A percentile compares a stretch with the other conserved stretches of the same genome.
phyloP scores from a whole-genome alignment of 2,329 filamentous ascomycete species.

The Diaporthe citriasiana region DNA sequence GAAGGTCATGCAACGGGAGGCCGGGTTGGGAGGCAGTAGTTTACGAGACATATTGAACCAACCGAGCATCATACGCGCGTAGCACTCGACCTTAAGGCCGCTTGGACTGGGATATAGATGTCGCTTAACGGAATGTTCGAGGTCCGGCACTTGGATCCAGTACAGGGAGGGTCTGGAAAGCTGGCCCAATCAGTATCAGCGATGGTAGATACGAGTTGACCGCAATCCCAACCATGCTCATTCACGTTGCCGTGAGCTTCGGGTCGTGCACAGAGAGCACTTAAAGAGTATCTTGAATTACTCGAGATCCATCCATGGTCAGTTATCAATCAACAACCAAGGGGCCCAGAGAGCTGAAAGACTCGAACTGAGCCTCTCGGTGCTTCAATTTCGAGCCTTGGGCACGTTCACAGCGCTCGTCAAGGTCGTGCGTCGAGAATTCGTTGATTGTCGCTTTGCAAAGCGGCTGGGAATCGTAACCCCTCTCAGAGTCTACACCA shows the following conservation, averaged over 20 bases:
- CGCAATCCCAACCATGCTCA: background rate
- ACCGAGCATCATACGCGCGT: too few species aligned
- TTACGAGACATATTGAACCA: background rate
- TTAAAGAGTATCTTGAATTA: background rate
- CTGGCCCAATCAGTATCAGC: background rate
- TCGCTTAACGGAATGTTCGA: background rate
- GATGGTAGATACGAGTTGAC: background rate
- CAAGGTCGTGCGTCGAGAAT: conserved; percentile 4
- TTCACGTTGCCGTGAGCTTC: background rate
- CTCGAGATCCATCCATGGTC: background rate
- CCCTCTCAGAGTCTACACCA: conserved; percentile 24
- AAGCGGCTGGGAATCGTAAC: conserved; percentile 19
- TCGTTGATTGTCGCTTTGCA: conserved; percentile 39
- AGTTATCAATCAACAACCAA: background rate
- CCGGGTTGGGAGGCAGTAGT: background rate
- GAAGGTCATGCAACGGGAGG: background rate
- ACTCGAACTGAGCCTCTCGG: background rate
- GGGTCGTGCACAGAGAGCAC: background rate
- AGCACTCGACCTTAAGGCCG: background rate
- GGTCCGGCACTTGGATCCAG: background rate
- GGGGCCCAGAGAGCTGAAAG: background rate
- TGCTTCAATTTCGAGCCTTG: conserved; percentile 1
- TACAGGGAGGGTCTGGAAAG: background rate
- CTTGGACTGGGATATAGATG: too few species aligned
- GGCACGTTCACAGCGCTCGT: conserved; percentile 18